Evolutionary conservation across 805 yeast genomes (phyloP), one percentile per base, ranked within the genome.

Genomic region (Candida easanensis): DNA sequence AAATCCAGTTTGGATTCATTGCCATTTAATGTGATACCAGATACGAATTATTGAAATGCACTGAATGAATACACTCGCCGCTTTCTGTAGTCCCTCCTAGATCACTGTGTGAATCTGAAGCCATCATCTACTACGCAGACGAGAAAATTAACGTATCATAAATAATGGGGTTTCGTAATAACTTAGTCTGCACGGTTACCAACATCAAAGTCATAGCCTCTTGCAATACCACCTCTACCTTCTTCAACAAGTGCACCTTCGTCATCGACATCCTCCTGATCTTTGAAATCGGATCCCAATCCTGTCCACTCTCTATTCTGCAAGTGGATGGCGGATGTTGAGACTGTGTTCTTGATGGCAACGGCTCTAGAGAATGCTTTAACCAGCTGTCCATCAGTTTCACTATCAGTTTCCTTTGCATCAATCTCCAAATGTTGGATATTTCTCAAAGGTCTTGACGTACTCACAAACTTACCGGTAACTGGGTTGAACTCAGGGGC

Each of bases 401-500:
- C 19, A 11, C 15, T 20, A 8, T n/a, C n/a, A 3, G 37, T n/a
- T 60, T 52, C 13, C 52, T 30, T 3, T 62, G 62, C 41, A 27
- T 79, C 84, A 15, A 88, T 72, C 40, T 79, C 81, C 9, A 88
- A 57, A 56, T 88, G 93, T 47, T 77, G 72, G 9, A 73, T 58
- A 37, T 76, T 76, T 46, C 96, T 69, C 40, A 91, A 66, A 0
- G 99, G 99, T 41, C 86, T 71, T 0, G 96, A 78, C 1, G 81
- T 74, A 34, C 79, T 71, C 6, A 82, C 76, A 46, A 76, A 79
- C 53, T 69, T 76, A 2, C 99, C 99, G 0, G 95, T 87, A 2
- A 91, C 95, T 0, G 91, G 85, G 60, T 88, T 85, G 59, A 91
- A 91, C 41, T 79, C 84, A 0, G 98, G 99, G 10, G 79, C 87